phyloP scores from a whole-genome alignment of 352 stramenopile genomes.

The Phytophthora podocarpi region DNA sequence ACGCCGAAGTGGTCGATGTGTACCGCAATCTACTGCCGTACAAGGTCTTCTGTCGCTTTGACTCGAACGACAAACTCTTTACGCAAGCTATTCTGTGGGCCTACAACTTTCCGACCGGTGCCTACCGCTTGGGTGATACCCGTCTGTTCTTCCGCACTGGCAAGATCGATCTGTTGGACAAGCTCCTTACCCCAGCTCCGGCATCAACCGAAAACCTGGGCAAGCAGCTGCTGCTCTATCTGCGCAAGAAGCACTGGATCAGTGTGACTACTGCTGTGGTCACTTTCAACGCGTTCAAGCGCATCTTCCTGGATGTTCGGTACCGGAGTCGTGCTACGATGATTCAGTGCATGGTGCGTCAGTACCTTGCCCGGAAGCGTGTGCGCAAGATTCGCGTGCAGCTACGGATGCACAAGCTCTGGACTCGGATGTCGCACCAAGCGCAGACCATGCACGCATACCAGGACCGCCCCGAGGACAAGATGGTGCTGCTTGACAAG shows the following conservation, averaged over 20 bases:
- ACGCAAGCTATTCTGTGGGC: constrained; percentile 83
- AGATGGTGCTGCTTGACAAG: constrained; percentile 83
- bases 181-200: constrained; percentile 61
- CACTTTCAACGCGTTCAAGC: constrained; percentile 73
- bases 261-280: constrained; percentile 67
- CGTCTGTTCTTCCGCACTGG: constrained; percentile 87
- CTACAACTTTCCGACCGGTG: constrained; percentile 75
- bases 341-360: constrained; percentile 83
- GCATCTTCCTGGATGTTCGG: constrained; percentile 72
- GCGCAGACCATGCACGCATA: constrained; percentile 80
- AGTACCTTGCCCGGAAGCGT: constrained; percentile 74
- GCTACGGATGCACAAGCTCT: constrained; percentile 65
- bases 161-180: constrained; percentile 87
- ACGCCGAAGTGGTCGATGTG: constrained; percentile 84
- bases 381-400: constrained; percentile 63
- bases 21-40: constrained; percentile 74
- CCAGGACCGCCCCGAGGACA: constrained; percentile 80
- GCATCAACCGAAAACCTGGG: constrained; percentile 33
- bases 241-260: constrained; percentile 85
- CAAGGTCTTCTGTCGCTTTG: constrained; percentile 72
- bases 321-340: constrained; percentile 71
- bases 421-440: constrained; percentile 68
- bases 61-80: constrained; percentile 87
- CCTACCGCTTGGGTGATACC: constrained; percentile 81
- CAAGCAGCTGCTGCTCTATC: constrained; percentile 59